Evolutionary conservation across 768 basidiomycete genomes (phyloP).

Genomic region (Coprinopsis sp.): DNA sequence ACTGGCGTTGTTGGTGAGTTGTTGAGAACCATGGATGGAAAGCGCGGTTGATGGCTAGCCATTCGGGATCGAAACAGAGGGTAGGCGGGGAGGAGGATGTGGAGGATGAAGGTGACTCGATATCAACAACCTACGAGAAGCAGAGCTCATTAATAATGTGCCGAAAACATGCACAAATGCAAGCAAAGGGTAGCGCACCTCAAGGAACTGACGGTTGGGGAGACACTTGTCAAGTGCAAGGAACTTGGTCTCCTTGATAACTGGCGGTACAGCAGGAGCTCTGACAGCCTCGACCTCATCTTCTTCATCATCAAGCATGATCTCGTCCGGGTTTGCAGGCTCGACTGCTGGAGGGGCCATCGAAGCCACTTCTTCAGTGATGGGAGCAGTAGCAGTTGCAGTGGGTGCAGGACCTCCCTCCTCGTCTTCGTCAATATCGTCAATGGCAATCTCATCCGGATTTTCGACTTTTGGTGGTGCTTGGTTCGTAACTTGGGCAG

Average conservation of each 20-base stretch:
- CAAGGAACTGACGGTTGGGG: constrained; percentile 69
- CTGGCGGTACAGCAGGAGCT: constrained; percentile 26
- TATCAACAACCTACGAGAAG: constrained; percentile 59
- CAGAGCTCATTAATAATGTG: background rate
- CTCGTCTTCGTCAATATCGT: constrained; percentile 36
- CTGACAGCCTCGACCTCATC: constrained; percentile 27
- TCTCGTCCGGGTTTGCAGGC: constrained; percentile 46
- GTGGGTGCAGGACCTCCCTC: background rate
- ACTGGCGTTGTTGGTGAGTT: constrained; percentile 39
- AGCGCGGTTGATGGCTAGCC: constrained; percentile 90
- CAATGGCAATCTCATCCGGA: constrained; percentile 49
- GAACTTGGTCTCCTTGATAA: constrained; percentile 56
- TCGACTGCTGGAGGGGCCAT: background rate
- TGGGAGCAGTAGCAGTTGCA: background rate
- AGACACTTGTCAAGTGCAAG: constrained; percentile 91
- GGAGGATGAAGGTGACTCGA: constrained; percentile 23
- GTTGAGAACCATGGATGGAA: constrained; percentile 76
- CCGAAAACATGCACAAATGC: background rate
- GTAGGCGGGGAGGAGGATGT: constrained; percentile 5
- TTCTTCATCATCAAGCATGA: constrained; percentile 43
- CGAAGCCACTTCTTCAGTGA: background rate
- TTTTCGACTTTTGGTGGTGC: constrained; percentile 24
- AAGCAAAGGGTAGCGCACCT: constrained; percentile 41
- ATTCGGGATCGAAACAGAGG: constrained; percentile 80
- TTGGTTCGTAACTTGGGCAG: background rate